Percentiles rank a stretch among this genome's conserved stretches.
phyloP scores from a whole-genome alignment of 2,329 filamentous ascomycete genomes.

The Graphium sp. region DNA sequence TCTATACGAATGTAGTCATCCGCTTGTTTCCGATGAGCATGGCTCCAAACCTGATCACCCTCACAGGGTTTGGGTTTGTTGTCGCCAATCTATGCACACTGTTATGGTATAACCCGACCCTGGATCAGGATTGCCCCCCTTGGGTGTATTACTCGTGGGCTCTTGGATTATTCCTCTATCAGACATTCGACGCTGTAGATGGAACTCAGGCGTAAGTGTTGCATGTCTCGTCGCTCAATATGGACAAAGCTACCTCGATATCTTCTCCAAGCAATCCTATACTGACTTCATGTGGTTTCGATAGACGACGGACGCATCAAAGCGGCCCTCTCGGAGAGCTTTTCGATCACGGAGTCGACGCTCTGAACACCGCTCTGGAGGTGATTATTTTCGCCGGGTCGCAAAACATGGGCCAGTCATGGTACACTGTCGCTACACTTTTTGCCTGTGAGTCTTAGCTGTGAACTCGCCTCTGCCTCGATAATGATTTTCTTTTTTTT shows the following conservation, averaged over 20 bases:
- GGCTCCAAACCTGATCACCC: slow-evolving; percentile 78
- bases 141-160: slow-evolving; percentile 97
- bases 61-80: slow-evolving; percentile 82
- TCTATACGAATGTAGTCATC: slow-evolving; percentile 91
- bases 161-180: slow-evolving; percentile 80
- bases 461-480: not conserved
- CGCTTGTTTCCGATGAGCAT: slow-evolving; percentile 89
- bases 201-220: slow-evolving; percentile 69
- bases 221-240: slow-evolving; percentile 11
- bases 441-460: slow-evolving; percentile 51
- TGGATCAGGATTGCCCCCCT: slow-evolving; percentile 80
- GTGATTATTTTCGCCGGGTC: slow-evolving; percentile 81
- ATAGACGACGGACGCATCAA: slow-evolving; percentile 69
- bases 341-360: slow-evolving; percentile 95
- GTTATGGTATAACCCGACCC: slow-evolving; percentile 87
- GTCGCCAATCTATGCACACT: slow-evolving; percentile 78
- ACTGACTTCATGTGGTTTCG: not conserved
- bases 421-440: slow-evolving; percentile 69
- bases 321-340: slow-evolving; percentile 89
- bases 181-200: slow-evolving; percentile 96
- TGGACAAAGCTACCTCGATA: too few species aligned
- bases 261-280: too few species aligned
- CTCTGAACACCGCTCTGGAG: slow-evolving; percentile 88
- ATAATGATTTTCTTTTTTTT: not conserved
- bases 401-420: slow-evolving; percentile 85